A percentile compares a stretch with the other conserved stretches of the same genome.
phyloP scores from a whole-genome alignment of 139 green algal genomes.

The Tetradesmus lagerheimii region DNA sequence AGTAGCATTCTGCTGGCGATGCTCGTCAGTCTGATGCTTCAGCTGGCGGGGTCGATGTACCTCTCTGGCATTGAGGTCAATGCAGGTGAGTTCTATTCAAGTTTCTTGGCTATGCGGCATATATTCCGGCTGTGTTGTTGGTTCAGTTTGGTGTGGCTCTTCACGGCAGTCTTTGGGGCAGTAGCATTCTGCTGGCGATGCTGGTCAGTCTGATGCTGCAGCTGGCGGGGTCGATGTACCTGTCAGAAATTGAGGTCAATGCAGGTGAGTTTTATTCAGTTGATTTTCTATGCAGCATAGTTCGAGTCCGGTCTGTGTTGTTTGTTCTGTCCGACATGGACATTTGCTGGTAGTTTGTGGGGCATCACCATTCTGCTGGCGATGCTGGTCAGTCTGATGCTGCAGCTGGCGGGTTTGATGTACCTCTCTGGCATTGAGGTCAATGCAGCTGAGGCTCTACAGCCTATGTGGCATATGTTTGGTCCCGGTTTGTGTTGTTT shows the following conservation, averaged over 20 bases:
- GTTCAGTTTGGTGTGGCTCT: slow-evolving; percentile 45
- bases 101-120: no score
- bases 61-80: slow-evolving; percentile 85
- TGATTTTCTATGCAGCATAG: no score
- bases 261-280: slow-evolving; percentile 41
- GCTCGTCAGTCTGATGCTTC: slow-evolving; percentile 78
- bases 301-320: not conserved
- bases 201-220: slow-evolving; percentile 82
- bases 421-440: slow-evolving; percentile 81
- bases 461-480: no score
- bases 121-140: no score
- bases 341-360: slow-evolving; percentile 67
- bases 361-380: slow-evolving; percentile 53
- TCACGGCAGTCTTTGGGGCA: slow-evolving; percentile 69
- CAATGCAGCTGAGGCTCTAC: slow-evolving; percentile 59
- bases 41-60: slow-evolving; percentile 85
- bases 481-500: not conserved
- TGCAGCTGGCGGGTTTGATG: slow-evolving; percentile 87
- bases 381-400: slow-evolving; percentile 60
- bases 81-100: slow-evolving; percentile 45
- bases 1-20: slow-evolving; percentile 69
- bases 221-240: slow-evolving; percentile 81
- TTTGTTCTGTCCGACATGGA: slow-evolving; percentile 12
- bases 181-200: slow-evolving; percentile 68
- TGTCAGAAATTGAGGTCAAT: slow-evolving; percentile 85